Evolutionary conservation across 768 basidiomycete genomes (phyloP), one percentile per base, ranked within the genome.

Genomic region (Suillus bovinus): DNA sequence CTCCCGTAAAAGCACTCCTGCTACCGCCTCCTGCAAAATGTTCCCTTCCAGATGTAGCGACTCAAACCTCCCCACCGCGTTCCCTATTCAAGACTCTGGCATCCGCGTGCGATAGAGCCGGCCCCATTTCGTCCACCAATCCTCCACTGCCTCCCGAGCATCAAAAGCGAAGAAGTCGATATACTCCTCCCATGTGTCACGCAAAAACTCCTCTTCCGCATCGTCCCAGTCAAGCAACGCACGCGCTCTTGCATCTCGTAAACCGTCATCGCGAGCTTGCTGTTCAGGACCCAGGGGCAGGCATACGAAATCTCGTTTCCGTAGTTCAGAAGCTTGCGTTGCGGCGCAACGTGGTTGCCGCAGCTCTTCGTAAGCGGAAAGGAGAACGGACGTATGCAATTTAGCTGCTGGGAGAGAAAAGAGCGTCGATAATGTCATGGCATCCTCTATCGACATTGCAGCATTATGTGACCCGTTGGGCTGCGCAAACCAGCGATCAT

Each of bases 111-210:
- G 50, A 56, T 60, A 66, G 58, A 20, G 62, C 62, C 6, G 52
- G 64, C 84, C 84, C 82, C 80, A 84, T 47, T 79, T 82, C 3
- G 80, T 80, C 85, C 85, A 88, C 84, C 85, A 88, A 69, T 86
- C 84, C 60, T 84, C 83, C 27, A 82, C 85, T 49, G 76, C 77
- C 62, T 88, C 85, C 24, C 72, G 76, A 5, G 84, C 79, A 63
- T 84, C 78, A 67, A 84, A 82, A 11, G 75, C 71, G 58, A 79
- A 82, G 61, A 86, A 64, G 36, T 77, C 76, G 60, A 86, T 70
- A 63, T 84, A 81, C 33, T 79, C 78, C 61, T 80, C 79, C 78
- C 84, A 86, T 38, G 81, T 77, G 33, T 68, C 71, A 59, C 71
- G 74, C 53, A 86, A 76, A 34, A 74, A 74, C 7, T 73, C 77